Conservation (phyloP, 352 stramenopile species). For the Globisporangium middletonii region DNA sequence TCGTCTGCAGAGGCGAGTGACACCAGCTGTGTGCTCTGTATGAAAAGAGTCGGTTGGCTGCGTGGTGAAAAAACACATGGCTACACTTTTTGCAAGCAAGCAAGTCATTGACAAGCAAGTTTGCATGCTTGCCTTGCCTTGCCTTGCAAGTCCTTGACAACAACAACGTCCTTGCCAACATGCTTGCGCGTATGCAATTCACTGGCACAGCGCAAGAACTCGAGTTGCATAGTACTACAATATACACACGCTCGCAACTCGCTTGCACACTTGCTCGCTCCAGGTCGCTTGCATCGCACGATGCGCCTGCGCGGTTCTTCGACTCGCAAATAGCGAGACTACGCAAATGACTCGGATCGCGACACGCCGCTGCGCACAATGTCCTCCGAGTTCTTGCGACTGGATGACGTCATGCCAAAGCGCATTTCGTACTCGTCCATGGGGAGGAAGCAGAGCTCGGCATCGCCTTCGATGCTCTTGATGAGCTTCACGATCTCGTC, state of each 20-base stretch:
- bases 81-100: not conserved
- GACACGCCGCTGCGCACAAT: slow-evolving; percentile 9
- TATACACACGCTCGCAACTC: no score
- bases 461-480: slow-evolving; percentile 55
- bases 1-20: slow-evolving; percentile 3
- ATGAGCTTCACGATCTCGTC: slow-evolving; percentile 71
- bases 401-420: slow-evolving; percentile 30
- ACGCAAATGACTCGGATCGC: slow-evolving; percentile 9
- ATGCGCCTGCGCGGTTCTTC: not conserved
- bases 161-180: no score
- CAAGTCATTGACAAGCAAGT: not conserved
- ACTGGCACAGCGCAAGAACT: no score
- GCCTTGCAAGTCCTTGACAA: no score
- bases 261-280: no score
- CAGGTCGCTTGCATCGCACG: no score
- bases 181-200: no score
- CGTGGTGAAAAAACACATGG: no score
- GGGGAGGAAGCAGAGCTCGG: slow-evolving; percentile 75
- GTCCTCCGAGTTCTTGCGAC: slow-evolving; percentile 22
- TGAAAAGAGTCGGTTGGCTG: no score
- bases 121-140: no score
- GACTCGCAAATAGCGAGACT: not conserved
- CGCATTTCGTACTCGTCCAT: slow-evolving; percentile 69
- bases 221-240: no score
- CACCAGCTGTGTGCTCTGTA: no score